Evolutionary conservation across 306 rosid genomes (phyloP).

Genomic region (Cucurbita moschata): DNA sequence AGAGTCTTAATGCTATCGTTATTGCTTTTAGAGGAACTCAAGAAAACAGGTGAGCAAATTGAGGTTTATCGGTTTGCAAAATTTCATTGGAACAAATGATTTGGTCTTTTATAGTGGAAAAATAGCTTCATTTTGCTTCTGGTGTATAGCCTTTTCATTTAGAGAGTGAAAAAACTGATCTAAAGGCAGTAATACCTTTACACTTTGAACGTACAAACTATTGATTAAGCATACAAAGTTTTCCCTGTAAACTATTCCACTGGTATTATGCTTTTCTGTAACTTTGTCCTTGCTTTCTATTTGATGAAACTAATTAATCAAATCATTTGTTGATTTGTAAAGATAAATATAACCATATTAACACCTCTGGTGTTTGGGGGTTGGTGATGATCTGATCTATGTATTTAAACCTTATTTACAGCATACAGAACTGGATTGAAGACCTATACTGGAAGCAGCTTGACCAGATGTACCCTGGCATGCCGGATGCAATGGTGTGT

Average conservation of each 20-base stretch:
- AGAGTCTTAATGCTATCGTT: conserved; percentile 58
- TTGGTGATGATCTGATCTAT: background rate
- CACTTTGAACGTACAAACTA: background rate
- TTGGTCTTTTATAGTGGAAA: background rate
- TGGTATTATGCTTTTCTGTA: background rate
- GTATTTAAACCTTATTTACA: conserved; percentile 11
- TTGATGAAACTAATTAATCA: background rate
- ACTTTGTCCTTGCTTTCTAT: background rate
- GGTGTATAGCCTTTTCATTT: background rate
- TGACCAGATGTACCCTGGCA: conserved; percentile 79
- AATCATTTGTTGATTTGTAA: background rate
- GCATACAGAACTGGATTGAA: conserved; percentile 94
- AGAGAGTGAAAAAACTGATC: background rate
- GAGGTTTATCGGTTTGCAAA: background rate
- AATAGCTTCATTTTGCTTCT: background rate
- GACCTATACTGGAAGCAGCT: conserved; percentile 95
- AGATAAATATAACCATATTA: background rate
- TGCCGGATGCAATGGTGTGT: conserved; percentile 85
- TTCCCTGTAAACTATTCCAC: background rate
- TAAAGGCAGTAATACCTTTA: background rate
- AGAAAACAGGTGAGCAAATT: conserved; percentile 53
- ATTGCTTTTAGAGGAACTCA: conserved; percentile 97
- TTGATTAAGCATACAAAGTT: background rate
- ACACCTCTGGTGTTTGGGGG: background rate
- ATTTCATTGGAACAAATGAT: background rate